Evolutionary conservation across 192 early-diverging fungal genomes (phyloP), one percentile per base, ranked within the genome.

Genomic region (Backusella tarrabulga): DNA sequence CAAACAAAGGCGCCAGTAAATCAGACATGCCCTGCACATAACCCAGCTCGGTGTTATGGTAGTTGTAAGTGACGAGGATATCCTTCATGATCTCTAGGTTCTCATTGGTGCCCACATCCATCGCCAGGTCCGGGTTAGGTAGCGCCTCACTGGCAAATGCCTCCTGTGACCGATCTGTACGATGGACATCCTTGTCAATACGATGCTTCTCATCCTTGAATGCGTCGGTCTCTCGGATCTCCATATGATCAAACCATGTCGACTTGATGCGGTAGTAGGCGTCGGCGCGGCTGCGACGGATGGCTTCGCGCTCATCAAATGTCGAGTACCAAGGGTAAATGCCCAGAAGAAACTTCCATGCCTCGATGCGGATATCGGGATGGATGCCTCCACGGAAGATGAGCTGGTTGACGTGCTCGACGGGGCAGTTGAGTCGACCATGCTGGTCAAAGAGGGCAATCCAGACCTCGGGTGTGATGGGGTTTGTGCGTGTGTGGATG

Each of bases 21-120:
- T 99, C 98, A 36, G 91, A 93, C 98, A 99, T 99, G 21, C 98
- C 98, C 83, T 99, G 97, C 0, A 98, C 97, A 76, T 97, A 98
- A 15, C 96, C 90, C 23, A 92, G 73, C 35, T 92, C 88, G 68
- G 91, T 91, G 79, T 97, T 92, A 84, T 94, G 91, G 69, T 92
- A 90, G 73, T 95, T 94, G 77, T 96, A 99, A 1, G 96, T 96
- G 85, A 98, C 89, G 60, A 99, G 80, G 29, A 99, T 91, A 81
- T 98, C 94, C 73, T 97, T 93, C 83, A 99, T 91, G 54, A 92
- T 86, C 72, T 95, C 94, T 41, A 99, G 76, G 66, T 93, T 94
- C 46, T 87, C 88, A 74, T 90, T 95, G 56, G 92, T 92, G 1
- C 88, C 88, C 1, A 88, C 82, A 36, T 75, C 69, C 23, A 87